phyloP scores from a whole-genome alignment of 495 filamentous ascomycete species.

The Extremus antarcticus region DNA sequence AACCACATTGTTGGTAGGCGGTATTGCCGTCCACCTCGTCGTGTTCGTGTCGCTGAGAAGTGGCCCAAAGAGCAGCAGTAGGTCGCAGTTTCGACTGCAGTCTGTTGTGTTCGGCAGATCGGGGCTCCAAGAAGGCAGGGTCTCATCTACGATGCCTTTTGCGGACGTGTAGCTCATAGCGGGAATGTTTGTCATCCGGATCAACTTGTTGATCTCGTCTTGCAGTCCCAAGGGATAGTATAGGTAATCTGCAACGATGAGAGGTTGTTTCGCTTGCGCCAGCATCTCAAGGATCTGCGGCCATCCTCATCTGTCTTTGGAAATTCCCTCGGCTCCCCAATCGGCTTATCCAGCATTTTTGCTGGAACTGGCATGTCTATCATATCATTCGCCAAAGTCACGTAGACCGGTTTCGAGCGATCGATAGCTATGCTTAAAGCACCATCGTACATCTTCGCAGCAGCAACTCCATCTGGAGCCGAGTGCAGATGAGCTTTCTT shows the following conservation, averaged over 20 bases:
- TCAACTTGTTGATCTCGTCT: slow-evolving; percentile 64
- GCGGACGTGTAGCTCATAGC: slow-evolving; percentile 84
- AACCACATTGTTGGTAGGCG: slow-evolving; percentile 11
- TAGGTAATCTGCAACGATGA: slow-evolving; percentile 73
- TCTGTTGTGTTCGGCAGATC: slow-evolving; percentile 22
- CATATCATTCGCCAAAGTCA: slow-evolving; percentile 42
- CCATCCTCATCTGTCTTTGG: slow-evolving; percentile 68
- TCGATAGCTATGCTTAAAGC: slow-evolving; percentile 70
- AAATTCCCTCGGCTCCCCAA: slow-evolving; percentile 62
- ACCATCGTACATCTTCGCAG: slow-evolving; percentile 56
- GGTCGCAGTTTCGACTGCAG: slow-evolving; percentile 12
- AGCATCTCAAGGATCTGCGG: slow-evolving; percentile 66
- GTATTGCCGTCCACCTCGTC: slow-evolving; percentile 18
- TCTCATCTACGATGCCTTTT: slow-evolving; percentile 78
- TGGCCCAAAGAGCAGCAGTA: slow-evolving; percentile 20
- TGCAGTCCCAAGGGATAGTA: slow-evolving; percentile 5
- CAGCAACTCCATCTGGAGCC: slow-evolving; percentile 48
- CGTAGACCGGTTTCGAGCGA: slow-evolving; percentile 48
- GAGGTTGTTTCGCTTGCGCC: slow-evolving; percentile 60
- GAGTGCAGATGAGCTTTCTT: slow-evolving; percentile 58
- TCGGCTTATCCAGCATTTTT: slow-evolving; percentile 70
- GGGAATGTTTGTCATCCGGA: slow-evolving; percentile 65
- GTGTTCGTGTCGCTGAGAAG: slow-evolving; percentile 23
- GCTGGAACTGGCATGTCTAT: slow-evolving; percentile 40
- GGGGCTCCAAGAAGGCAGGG: slow-evolving; percentile 71